Evolutionary conservation across 352 stramenopile genomes (phyloP), one percentile per base, ranked within the genome.

Genomic region (Globisporangium middletonii): DNA sequence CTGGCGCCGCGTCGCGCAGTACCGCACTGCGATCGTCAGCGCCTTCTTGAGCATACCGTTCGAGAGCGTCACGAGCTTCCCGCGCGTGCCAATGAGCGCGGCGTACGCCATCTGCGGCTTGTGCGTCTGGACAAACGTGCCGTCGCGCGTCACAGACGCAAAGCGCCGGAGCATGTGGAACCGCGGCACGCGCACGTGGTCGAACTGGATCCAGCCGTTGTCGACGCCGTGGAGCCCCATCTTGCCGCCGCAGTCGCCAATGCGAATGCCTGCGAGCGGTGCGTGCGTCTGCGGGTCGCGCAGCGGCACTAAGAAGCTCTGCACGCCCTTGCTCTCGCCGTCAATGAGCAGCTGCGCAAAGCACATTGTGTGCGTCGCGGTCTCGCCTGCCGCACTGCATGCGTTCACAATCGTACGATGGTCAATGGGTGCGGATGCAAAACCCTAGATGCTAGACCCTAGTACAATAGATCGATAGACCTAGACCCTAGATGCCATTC

Each of bases 281-380:
- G 57, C 49, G 51, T 89, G 76, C 16, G 72, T 88, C 48, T 95
- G 75, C 64, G 87, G 69, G 42, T 98, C 83, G n/a, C 96, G 88
- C 6, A 99, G 57, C 16, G 83, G 96, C 38, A 99, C 88, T 42
- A 99, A 73, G 68, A 99, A 99, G 65, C 92, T 97, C 74, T 98
- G 95, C 45, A 98, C 88, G 6, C 96, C 96, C 43, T 92, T 79
- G 65, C 91, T 64, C 65, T 62, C 65, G 33, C 79, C 84, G 28
- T 73, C 53, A 23, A 94, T 70, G 46, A 98, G 85, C 7, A 98
- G 79, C 45, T 88, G 89, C 18, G 94, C 94, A 74, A 98, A 98
- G 45, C 97, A 88, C 65, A 98, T 94, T 15, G 94, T 95, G 70
- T 98, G 89, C 53, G 97, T 98, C 23, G 93, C 94, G 0, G 92